These are phyloP conservation scores for Trichoderma breve DNA, from an alignment of 2,329 filamentous ascomycete species.

Conservation along the genomic window DNA sequence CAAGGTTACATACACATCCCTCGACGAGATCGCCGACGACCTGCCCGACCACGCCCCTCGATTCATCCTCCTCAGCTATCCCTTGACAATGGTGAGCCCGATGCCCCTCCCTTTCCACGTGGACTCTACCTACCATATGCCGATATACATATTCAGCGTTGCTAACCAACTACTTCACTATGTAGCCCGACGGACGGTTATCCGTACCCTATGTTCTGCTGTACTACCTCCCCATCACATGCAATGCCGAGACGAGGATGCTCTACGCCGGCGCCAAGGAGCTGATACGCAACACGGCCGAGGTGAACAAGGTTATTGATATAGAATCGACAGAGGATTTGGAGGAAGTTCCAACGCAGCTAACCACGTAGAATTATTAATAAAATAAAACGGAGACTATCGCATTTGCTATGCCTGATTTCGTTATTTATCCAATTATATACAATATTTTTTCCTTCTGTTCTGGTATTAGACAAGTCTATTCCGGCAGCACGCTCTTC, in stretches of 20 bases:
- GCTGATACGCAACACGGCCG: constrained; percentile 87
- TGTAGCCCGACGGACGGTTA: constrained; percentile 73
- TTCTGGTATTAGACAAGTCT: constrained; percentile 5
- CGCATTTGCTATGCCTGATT: constrained; percentile 13
- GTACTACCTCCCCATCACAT: constrained; percentile 91
- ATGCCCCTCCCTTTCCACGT: background rate
- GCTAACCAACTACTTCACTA: background rate
- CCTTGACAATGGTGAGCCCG: constrained; percentile 71
- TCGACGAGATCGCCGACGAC: constrained; percentile 81
- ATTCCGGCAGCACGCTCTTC: constrained; percentile 49
- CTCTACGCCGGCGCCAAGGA: constrained; percentile 95
- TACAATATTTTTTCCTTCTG: background rate
- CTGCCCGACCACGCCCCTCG: constrained; percentile 89
- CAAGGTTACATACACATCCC: constrained; percentile 71
- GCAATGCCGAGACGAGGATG: constrained; percentile 85
- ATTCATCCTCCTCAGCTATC: constrained; percentile 88
- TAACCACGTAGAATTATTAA: constrained; percentile 36
- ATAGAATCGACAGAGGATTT: constrained; percentile 78
- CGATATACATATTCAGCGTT: background rate
- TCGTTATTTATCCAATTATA: background rate
- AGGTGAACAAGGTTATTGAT: constrained; percentile 86
- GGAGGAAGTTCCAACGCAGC: constrained; percentile 71
- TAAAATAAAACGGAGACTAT: background rate
- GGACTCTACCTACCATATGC: background rate
- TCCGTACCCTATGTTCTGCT: constrained; percentile 92